Evolutionary conservation across 768 basidiomycete species (phyloP).

Genomic region (Rubroboletus satanas): DNA sequence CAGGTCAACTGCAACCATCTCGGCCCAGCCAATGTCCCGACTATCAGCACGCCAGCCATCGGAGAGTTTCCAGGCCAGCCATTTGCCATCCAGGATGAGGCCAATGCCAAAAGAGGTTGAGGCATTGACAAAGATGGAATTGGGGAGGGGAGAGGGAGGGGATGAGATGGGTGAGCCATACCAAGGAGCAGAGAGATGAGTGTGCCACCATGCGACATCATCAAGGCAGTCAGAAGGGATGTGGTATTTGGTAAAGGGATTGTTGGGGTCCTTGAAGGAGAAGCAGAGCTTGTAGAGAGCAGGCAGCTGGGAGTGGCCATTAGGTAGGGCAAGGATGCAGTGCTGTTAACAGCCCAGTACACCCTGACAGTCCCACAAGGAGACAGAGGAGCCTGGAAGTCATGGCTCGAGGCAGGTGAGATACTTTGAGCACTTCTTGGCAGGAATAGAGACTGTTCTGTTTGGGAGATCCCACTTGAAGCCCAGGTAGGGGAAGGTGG

Average conservation of each 20-base stretch:
- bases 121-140: neutral
- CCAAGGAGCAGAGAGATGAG: rapidly evolving
- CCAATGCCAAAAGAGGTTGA: slow-evolving; percentile 18
- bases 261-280: too few species aligned
- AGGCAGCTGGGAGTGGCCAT: too few species aligned
- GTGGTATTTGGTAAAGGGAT: too few species aligned
- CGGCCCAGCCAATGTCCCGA: neutral
- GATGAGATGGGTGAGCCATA: neutral
- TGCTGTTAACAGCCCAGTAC: too few species aligned
- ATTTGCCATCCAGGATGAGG: slow-evolving; percentile 30
- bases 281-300: too few species aligned
- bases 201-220: neutral
- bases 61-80: slow-evolving; percentile 39
- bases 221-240: neutral
- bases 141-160: neutral
- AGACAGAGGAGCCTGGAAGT: neutral
- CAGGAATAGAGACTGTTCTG: neutral
- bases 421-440: neutral
- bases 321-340: too few species aligned
- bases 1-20: neutral
- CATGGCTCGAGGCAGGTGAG: neutral
- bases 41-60: neutral
- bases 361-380: too few species aligned
- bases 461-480: neutral
- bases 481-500: neutral